phyloP scores from a whole-genome alignment of 352 stramenopile genomes.

The Globisporangium echinulatum region DNA sequence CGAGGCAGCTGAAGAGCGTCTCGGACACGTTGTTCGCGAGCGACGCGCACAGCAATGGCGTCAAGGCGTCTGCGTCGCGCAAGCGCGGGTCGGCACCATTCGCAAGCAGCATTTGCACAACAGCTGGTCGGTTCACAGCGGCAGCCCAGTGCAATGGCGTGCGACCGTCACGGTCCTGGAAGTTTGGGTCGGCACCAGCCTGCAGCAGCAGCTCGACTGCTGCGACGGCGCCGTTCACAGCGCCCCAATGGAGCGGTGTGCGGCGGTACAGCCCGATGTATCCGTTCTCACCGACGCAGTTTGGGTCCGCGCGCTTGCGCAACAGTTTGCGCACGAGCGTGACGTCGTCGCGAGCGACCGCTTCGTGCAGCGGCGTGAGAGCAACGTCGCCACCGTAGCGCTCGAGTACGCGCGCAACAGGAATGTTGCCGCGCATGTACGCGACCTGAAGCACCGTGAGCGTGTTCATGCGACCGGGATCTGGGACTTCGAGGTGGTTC shows the following conservation, averaged over 20 bases:
- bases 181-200: constrained; percentile 57
- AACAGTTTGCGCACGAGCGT: constrained; percentile 35
- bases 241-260: constrained; percentile 68
- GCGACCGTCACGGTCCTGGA: constrained; percentile 52
- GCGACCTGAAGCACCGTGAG: constrained; percentile 9
- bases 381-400: constrained; percentile 71
- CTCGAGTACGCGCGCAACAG: constrained; percentile 57
- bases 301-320: constrained; percentile 40
- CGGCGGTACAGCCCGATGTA: constrained; percentile 58
- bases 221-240: constrained; percentile 41
- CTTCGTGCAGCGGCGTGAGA: constrained; percentile 69
- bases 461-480: constrained; percentile 46
- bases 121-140: constrained; percentile 28
- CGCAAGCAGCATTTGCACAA: constrained; percentile 43
- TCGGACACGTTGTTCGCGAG: constrained; percentile 41
- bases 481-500: constrained; percentile 62
- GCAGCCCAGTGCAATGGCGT: constrained; percentile 66
- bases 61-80: constrained; percentile 44
- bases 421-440: constrained; percentile 59
- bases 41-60: constrained; percentile 50
- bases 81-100: constrained; percentile 48
- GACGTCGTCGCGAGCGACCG: constrained; percentile 43
- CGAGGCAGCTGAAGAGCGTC: constrained; percentile 48
- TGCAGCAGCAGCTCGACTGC: constrained; percentile 42
- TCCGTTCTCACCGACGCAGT: constrained; percentile 62